phyloP scores from a whole-genome alignment of 2,329 filamentous ascomycete species.

The Epichloe sibirici region DNA sequence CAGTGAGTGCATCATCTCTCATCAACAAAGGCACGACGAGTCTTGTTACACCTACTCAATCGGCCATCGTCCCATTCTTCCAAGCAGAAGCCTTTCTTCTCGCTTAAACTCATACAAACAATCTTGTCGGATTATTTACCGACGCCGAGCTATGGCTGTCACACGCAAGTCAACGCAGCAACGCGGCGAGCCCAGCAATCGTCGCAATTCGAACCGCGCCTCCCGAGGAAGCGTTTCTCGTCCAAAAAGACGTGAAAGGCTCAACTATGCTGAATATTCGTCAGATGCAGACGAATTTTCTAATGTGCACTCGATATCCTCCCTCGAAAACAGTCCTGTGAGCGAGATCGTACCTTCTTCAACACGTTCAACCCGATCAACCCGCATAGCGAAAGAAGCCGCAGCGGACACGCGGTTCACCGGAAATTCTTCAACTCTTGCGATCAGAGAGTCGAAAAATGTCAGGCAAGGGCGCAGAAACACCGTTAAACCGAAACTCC shows the following conservation, averaged over 20 bases:
- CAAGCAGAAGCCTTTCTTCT: not conserved
- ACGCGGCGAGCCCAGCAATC: slow-evolving; percentile 3
- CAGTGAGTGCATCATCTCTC: not conserved
- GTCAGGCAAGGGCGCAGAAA: not conserved
- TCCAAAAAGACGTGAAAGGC: slow-evolving; percentile 2
- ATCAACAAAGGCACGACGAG: not conserved
- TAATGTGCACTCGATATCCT: not conserved
- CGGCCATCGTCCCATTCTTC: not conserved
- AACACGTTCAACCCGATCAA: not conserved
- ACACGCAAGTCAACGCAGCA: slow-evolving; percentile 12
- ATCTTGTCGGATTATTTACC: not conserved
- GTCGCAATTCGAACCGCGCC: slow-evolving; percentile 14
- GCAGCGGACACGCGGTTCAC: not conserved
- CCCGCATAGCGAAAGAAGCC: not conserved
- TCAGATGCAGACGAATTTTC: not conserved
- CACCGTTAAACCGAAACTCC: not conserved
- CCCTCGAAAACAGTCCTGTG: not conserved
- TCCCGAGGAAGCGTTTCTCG: slow-evolving; percentile 7
- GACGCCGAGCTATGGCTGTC: slow-evolving; percentile 13
- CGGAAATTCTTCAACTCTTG: not conserved
- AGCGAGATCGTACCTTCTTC: not conserved
- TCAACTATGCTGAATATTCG: slow-evolving; percentile 5
- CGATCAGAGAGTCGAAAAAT: too few species aligned
- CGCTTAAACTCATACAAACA: not conserved
- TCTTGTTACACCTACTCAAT: not conserved